Conservation (phyloP, 495 filamentous ascomycete species). For the Penicillium waksmanii region DNA sequence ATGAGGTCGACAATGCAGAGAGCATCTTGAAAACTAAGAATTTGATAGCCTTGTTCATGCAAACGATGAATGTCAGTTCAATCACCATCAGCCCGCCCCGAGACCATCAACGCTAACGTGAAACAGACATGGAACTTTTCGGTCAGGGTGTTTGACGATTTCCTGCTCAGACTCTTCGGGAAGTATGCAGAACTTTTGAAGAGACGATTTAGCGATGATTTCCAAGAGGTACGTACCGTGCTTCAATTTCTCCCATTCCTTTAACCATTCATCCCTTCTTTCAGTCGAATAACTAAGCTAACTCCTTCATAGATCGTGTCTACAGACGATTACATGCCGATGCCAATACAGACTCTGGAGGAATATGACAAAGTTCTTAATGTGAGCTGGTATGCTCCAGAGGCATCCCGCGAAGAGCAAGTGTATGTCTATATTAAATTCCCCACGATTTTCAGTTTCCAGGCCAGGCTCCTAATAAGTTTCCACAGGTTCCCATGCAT, state of each 20-base stretch:
- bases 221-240: slow-evolving; percentile 69
- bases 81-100: background rate
- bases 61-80: slow-evolving; percentile 83
- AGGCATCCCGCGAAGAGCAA: slow-evolving; percentile 74
- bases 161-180: slow-evolving; percentile 83
- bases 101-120: slow-evolving; percentile 15
- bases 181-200: slow-evolving; percentile 95
- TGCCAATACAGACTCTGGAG: slow-evolving; percentile 86
- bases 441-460: slow-evolving; percentile 7
- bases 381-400: slow-evolving; percentile 90
- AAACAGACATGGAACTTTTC: slow-evolving; percentile 83
- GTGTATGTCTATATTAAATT: slow-evolving; percentile 63
- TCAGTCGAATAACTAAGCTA: background rate
- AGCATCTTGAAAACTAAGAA: slow-evolving; percentile 88
- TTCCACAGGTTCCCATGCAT: slow-evolving; percentile 78
- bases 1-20: slow-evolving; percentile 80
- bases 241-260: background rate
- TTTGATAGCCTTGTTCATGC: slow-evolving; percentile 89
- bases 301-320: slow-evolving; percentile 72
- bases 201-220: slow-evolving; percentile 86
- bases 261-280: background rate
- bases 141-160: slow-evolving; percentile 75
- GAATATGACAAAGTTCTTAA: slow-evolving; percentile 94
- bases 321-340: slow-evolving; percentile 99
- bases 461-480: slow-evolving; percentile 15